Evolutionary conservation across 129 eudicot species (phyloP), one percentile per base, ranked within the genome.

Genomic region (Centella asiatica): DNA sequence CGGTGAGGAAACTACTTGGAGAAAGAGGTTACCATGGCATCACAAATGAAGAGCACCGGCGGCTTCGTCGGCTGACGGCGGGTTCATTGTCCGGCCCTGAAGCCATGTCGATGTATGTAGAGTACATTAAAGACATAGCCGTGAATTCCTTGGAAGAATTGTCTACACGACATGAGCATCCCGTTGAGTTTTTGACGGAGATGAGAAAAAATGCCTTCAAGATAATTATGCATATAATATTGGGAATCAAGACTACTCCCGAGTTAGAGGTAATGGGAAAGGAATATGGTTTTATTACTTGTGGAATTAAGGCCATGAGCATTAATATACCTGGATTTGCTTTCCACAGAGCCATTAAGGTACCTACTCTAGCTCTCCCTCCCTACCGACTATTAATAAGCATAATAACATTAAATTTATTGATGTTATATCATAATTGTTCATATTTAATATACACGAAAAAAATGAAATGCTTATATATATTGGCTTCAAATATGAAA

Each of bases 141-240:
- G 1, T 31, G 19, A 57, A 15, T 48, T 19, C 46, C 29, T 55
- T 55, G 25, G n/a, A 55, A 17, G 60, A 29, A 26, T 55, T 55
- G 39, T 55, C 60, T 18, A 23, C 28, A 6, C 1, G 6, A 18
- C 14, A 55, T 5, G 42, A 40, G 10, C 24, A 31, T 26, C 72
- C 72, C 15, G 12, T 70, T 8, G 75, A 70, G 69, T 63, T 61
- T 5, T 51, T 70, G 25, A 61, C 63, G 11, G 75, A 70, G 61
- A 61, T 60, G 69, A 70, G 75, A 44, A 70, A 70, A 31, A 50
- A 48, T 37, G 75, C 62, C 14, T 70, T 70, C 60, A 70, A 40
- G 60, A 55, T 49, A 12, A 60, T 70, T 7, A 70, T 70, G 62
- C 25, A 70, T 44, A 45, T 61, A 11, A 39, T 70, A 8, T 39